Evolutionary conservation across 1,284 basidiomycete species (phyloP).

Genomic region (Rhodotorula sp.): DNA sequence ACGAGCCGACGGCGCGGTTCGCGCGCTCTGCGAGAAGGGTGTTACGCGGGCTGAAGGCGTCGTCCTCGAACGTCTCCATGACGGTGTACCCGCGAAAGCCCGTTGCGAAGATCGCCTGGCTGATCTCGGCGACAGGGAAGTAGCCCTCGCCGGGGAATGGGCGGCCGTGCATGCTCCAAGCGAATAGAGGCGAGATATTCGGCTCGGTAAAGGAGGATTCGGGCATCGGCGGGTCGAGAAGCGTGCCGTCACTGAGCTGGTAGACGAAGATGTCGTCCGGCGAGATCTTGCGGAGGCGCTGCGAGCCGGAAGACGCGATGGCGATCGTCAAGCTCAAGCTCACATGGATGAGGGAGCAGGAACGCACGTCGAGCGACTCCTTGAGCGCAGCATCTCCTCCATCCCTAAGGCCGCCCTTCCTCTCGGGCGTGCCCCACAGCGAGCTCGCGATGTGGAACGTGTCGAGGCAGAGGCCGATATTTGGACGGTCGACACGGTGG

Average conservation of each 20-base stretch:
- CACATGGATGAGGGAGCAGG: no score
- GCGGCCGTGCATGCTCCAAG: conserved; percentile 16
- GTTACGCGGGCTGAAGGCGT: neutral
- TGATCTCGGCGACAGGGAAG: conserved; percentile 20
- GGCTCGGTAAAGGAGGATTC: conserved; percentile 8
- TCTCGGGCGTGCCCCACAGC: conserved; percentile 4
- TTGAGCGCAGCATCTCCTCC: conserved; percentile 6
- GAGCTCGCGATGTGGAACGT: conserved; percentile 22
- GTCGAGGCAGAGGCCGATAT: conserved; percentile 23
- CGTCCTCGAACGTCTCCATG: conserved; percentile 16
- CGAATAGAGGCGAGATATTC: conserved; percentile 7
- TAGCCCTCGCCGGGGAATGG: conserved; percentile 21
- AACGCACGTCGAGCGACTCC: conserved; percentile 13
- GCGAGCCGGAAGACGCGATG: neutral
- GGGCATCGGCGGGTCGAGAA: conserved; percentile 14
- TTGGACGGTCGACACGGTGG: conserved; percentile 13
- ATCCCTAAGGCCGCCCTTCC: neutral
- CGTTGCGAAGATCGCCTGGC: conserved; percentile 11
- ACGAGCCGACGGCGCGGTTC: conserved; percentile 7
- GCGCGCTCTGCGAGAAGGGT: neutral
- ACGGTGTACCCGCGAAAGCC: conserved; percentile 8
- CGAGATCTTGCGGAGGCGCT: conserved; percentile 15
- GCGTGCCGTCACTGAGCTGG: conserved; percentile 15
- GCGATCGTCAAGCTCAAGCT: no score
- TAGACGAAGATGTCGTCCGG: conserved; percentile 15